Evolutionary conservation across 768 basidiomycete genomes (phyloP).

Genomic region (Phylloporus scabripes): DNA sequence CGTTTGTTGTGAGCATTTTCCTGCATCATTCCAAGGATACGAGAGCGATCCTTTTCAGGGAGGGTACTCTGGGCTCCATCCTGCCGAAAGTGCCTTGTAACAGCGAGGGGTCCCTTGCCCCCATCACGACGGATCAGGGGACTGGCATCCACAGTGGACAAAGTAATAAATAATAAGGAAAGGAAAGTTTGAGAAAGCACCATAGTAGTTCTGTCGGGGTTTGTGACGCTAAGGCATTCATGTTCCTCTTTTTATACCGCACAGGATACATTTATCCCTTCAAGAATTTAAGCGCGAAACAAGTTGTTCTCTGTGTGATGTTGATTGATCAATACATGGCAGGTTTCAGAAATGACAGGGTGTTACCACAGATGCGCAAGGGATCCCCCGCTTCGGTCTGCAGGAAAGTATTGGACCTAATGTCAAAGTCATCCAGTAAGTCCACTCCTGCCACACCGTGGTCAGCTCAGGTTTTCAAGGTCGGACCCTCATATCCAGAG

Average conservation of each 20-base stretch:
- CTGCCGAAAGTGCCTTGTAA: not conserved
- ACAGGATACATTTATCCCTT: too few species aligned
- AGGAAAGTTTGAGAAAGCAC: not conserved
- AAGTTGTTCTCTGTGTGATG: too few species aligned
- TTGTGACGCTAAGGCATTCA: not conserved
- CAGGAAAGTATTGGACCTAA: too few species aligned
- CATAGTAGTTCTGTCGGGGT: not conserved
- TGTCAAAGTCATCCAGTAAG: too few species aligned
- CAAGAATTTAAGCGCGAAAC: not conserved
- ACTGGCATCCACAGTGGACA: not conserved
- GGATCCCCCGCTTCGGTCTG: too few species aligned
- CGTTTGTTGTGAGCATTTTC: conserved; percentile 3
- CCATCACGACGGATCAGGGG: not conserved
- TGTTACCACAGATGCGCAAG: too few species aligned
- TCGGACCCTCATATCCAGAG: too few species aligned
- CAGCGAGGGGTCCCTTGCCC: not conserved
- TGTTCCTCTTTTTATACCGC: not conserved
- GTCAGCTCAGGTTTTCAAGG: too few species aligned
- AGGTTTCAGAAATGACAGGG: too few species aligned
- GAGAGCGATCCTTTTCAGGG: conserved; percentile 16
- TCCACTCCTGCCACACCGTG: too few species aligned
- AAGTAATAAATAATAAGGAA: not conserved
- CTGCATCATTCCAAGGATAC: conserved; percentile 11
- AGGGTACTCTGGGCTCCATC: not conserved
- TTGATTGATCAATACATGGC: too few species aligned